Conservation (phyloP, 768 basidiomycete genomes). For the Hygrophorus russula region DNA sequence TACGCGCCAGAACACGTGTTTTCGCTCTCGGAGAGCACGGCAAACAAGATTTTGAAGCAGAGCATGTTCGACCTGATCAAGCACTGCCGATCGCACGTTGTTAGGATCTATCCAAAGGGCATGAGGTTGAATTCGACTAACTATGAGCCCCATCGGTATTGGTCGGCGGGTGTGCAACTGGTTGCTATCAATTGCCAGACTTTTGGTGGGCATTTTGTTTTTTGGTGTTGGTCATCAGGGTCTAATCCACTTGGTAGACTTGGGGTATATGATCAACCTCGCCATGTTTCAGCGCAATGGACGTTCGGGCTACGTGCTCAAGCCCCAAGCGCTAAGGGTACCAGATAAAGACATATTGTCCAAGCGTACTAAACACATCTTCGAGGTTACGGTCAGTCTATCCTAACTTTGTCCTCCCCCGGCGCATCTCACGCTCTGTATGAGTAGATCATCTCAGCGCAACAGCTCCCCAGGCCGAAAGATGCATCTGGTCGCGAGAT, state of each 20-base stretch:
- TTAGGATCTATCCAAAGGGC: conserved; percentile 85
- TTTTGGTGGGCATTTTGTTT: conserved; percentile 73
- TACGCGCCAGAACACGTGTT: conserved; percentile 87
- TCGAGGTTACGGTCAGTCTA: conserved; percentile 46
- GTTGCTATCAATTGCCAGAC: conserved; percentile 99
- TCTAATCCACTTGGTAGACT: conserved; percentile 35
- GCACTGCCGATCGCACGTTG: conserved; percentile 79
- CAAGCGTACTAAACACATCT: conserved; percentile 44
- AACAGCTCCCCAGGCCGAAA: conserved; percentile 76
- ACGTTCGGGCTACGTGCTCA: conserved; percentile 84
- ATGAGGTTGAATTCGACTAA: conserved; percentile 76
- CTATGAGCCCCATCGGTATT: conserved; percentile 84
- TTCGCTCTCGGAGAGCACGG: conserved; percentile 80
- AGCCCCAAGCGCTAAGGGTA: conserved; percentile 65
- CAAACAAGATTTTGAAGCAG: conserved; percentile 67
- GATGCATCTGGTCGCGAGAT: conserved; percentile 60
- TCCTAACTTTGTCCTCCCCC: neutral
- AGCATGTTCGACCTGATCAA: conserved; percentile 69
- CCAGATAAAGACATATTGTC: conserved; percentile 50
- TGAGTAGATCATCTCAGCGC: conserved; percentile 57
- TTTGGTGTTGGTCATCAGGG: conserved; percentile 11
- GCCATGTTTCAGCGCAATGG: conserved; percentile 94
- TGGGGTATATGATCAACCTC: conserved; percentile 87
- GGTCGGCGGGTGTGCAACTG: conserved; percentile 83
- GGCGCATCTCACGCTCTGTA: too few species aligned